Conservation (phyloP, 371 early-diverging fungal genomes). For the Dichotomocladium elegans region DNA sequence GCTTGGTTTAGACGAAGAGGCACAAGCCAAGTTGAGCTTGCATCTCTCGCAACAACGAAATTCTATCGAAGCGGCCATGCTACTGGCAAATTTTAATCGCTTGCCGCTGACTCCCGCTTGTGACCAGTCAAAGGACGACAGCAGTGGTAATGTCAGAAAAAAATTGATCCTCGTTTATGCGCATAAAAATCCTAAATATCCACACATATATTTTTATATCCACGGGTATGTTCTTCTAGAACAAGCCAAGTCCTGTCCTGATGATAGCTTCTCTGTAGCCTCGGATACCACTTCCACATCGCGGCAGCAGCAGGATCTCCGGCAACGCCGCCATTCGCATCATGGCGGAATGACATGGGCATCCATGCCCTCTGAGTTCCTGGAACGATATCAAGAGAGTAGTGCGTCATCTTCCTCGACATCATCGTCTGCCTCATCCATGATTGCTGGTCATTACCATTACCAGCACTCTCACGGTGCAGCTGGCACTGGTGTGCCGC, state of each 20-base stretch:
- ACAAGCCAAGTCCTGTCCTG: slow-evolving; percentile 18
- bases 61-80: slow-evolving; percentile 48
- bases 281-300: slow-evolving; percentile 16
- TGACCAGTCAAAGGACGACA: not conserved
- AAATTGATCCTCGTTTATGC: slow-evolving; percentile 22
- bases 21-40: slow-evolving; percentile 19
- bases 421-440: slow-evolving; percentile 1
- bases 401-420: not conserved
- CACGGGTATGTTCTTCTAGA: no score
- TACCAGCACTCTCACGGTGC: slow-evolving; percentile 8
- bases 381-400: slow-evolving; percentile 17
- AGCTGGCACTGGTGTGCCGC: not conserved
- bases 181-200: slow-evolving; percentile 41
- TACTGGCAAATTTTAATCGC: slow-evolving; percentile 40
- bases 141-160: not conserved
- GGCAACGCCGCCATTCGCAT: slow-evolving; percentile 34
- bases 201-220: no score
- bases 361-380: slow-evolving; percentile 30
- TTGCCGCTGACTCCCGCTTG: slow-evolving; percentile 5
- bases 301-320: slow-evolving; percentile 5
- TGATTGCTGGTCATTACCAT: not conserved
- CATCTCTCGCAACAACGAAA: slow-evolving; percentile 39
- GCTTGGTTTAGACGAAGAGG: slow-evolving; percentile 27
- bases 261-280: slow-evolving; percentile 37
- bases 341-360: slow-evolving; percentile 38